Evolutionary conservation across 2,329 filamentous ascomycete species (phyloP), one percentile per base, ranked within the genome.

Genomic region (Paradendryphiella salina): DNA sequence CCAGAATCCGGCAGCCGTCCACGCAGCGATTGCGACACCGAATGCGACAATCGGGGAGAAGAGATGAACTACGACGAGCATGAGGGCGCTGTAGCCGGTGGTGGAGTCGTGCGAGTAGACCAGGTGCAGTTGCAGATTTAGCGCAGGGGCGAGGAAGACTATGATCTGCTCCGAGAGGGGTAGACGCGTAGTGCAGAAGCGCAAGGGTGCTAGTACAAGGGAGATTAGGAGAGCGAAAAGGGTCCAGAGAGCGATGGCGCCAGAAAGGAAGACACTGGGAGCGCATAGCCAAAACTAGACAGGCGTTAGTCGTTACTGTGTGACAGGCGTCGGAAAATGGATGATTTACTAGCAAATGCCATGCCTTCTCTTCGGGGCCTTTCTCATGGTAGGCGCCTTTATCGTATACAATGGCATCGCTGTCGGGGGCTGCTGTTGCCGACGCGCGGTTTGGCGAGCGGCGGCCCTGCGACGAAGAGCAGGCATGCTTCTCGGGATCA

Each of bases 1-100:
- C 84, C 83, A 86, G 72, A 85, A 86, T 15, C 76, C 79, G 1
- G 81, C 83, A 0, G 82, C 77, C 0, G 81, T 79, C 83, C 83
- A 86, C 5, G 80, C 77, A 1, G 80, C 79, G 11, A 84, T 66
- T 15, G 82, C 77, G 38, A 85, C 75, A 31, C 78, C 81, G 9
- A 84, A 69, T 45, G 81, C 82, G 40, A 85, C 68, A 32, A 85
- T 62, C 1, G 83, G 82, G 3, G 82, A 82, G 20, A 83, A 69
- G 1, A 83, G 60, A 54, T 83, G 77, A 40, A 85, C 76, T 44
- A 78, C 55, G 7, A 85, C 69, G 13, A 85, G 74, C 66, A 76
- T 74, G 2, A 71, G 61, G 3, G 74, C 57, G 54, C 67, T 67
- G 69, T 59, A 74, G 53, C 70, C 74, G 52, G 67, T 73, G 66